Base-by-base conservation (phyloP, 257 asterid genomes). In the Scutellaria minor region DNA sequence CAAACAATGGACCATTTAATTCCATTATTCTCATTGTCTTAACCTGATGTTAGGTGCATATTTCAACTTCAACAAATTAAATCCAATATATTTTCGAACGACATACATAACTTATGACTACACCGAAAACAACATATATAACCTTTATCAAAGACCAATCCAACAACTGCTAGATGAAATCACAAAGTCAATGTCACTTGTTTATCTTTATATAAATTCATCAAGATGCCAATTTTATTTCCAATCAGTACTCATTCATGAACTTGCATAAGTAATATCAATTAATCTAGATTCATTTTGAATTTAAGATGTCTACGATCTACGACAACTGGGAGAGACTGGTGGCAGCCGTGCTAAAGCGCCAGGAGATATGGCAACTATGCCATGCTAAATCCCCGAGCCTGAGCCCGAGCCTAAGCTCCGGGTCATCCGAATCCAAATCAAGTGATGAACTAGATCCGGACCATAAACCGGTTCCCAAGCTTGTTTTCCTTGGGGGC, bases 321-420 rank as follows among this genome's bases (percentile, higher is more conserved):
- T 53, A 68, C 11, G 65, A 69, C 54, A 55, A 69, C 65, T 54
- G 74, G 74, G 74, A 69, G 55, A 52, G 73, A 40, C 41, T 68
- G 41, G 52, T 52, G 73, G 37, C 37, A 31, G 37, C 37, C 5
- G 37, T 20, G 56, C 11, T 13, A 46, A 5, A 42, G 80, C 65
- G 22, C 69, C 42, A 66, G 47, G n/a, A 69, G 62, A 15, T 76
- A 12, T 24, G 76, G 66, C 67, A 64, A 46, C 76, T 69, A 35
- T 71, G 64, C 5, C 80, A 63, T 18, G 56, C 41, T 9, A 66
- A 46, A 1, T 75, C 75, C 1, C 45, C 57, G 15, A 59, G 66
- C 58, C 62, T 46, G 10, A 59, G 66, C 58, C 61, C 54, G 27
- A 72, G 70, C 61, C 5, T 62, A 6, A 5, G 48, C 37, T 39